Conservation (phyloP, 2,329 filamentous ascomycete species). For the Colletotrichum eremochloae region DNA sequence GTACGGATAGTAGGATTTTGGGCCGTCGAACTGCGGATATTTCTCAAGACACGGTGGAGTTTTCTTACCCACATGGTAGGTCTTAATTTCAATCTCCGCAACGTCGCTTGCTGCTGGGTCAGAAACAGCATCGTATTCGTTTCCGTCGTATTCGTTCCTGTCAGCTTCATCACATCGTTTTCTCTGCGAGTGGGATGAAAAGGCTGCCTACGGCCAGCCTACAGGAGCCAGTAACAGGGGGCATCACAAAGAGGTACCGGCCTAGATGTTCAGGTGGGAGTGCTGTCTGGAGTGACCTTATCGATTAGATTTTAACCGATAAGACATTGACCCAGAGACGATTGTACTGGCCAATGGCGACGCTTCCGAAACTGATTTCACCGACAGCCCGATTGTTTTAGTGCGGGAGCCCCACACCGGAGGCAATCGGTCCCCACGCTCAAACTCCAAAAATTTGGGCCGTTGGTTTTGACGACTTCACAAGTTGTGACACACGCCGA, state of each 20-base stretch:
- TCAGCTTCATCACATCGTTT: too few relatives aligned
- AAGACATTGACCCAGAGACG: too few relatives aligned
- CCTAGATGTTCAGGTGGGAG: too few relatives aligned
- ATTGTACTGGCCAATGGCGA: slow-evolving; percentile 20
- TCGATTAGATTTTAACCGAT: background rate
- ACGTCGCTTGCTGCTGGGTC: background rate
- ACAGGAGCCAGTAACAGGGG: too few relatives aligned
- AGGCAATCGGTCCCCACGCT: slow-evolving; percentile 20
- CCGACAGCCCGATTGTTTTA: slow-evolving; percentile 13
- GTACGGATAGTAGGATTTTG: too few relatives aligned
- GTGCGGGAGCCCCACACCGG: slow-evolving; percentile 28
- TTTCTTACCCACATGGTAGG: background rate
- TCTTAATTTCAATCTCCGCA: background rate
- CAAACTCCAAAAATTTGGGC: slow-evolving; percentile 32
- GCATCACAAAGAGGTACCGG: too few relatives aligned
- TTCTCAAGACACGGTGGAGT: background rate
- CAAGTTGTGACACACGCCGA: slow-evolving; percentile 15
- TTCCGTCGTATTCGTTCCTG: background rate
- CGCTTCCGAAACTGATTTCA: slow-evolving; percentile 22
- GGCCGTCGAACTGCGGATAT: background rate
- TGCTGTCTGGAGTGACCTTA: background rate
- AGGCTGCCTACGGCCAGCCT: too few relatives aligned
- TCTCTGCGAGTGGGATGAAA: too few relatives aligned
- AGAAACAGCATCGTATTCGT: slow-evolving; percentile 5
- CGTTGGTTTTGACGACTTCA: background rate